Conservation (phyloP, 257 asterid species). For the Lantana camara region DNA sequence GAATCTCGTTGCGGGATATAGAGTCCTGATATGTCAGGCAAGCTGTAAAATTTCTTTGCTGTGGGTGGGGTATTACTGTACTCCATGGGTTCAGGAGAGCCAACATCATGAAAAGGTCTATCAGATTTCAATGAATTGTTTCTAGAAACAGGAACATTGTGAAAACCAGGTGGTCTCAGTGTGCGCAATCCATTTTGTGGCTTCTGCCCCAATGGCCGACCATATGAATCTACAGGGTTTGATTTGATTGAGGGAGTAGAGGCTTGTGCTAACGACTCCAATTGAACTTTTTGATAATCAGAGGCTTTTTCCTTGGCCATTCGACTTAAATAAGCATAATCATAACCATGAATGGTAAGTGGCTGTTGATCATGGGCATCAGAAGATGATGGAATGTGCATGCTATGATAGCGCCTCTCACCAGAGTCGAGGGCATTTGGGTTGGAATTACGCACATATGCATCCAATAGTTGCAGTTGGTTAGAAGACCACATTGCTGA, state of each 20-base stretch:
- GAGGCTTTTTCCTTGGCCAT: constrained; percentile 31
- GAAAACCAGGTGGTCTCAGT: constrained; percentile 86
- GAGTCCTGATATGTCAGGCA: constrained; percentile 91
- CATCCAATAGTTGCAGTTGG: constrained; percentile 46
- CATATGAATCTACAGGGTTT: constrained; percentile 43
- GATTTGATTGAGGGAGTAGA: constrained; percentile 44
- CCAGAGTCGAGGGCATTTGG: constrained; percentile 46
- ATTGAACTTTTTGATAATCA: constrained; percentile 31
- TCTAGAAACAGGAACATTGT: constrained; percentile 69
- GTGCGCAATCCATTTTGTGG: constrained; percentile 62
- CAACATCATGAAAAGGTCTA: constrained; percentile 46
- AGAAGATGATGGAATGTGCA: constrained; percentile 74
- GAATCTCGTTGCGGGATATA: constrained; percentile 58
- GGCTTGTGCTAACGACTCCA: constrained; percentile 30
- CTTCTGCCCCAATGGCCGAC: constrained; percentile 53
- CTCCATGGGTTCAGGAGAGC: constrained; percentile 54
- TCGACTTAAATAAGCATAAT: constrained; percentile 49
- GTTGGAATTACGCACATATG: constrained; percentile 49
- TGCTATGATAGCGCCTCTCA: constrained; percentile 84
- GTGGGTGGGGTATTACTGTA: constrained; percentile 38
- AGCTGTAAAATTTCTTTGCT: constrained; percentile 77
- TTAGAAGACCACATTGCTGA: constrained; percentile 46
- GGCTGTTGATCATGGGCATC: constrained; percentile 79
- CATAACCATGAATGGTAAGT: constrained; percentile 81
- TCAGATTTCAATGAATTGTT: constrained; percentile 70